Evolutionary conservation across 306 rosid species (phyloP).

Genomic region (Dryas octopetala): DNA sequence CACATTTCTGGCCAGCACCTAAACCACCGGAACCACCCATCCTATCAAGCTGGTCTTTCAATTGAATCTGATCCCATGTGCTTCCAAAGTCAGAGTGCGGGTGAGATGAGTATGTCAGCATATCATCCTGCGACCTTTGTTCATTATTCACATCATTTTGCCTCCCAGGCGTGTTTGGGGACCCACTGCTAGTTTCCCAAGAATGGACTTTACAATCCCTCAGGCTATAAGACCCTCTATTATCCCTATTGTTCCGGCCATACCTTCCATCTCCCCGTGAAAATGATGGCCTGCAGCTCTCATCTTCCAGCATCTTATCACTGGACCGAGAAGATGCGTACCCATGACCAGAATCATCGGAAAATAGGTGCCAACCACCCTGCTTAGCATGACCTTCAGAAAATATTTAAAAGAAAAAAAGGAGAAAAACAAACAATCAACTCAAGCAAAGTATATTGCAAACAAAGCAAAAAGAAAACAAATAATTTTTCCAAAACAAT

Average conservation of each 20-base stretch:
- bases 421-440: slow-evolving; percentile 36
- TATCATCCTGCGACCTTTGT: slow-evolving; percentile 59
- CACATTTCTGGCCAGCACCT: slow-evolving; percentile 57
- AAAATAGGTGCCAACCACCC: slow-evolving; percentile 83
- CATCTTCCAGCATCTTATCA: slow-evolving; percentile 76
- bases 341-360: slow-evolving; percentile 85
- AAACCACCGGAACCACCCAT: slow-evolving; percentile 54
- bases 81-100: slow-evolving; percentile 58
- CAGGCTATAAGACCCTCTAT: slow-evolving; percentile 60
- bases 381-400: slow-evolving; percentile 95
- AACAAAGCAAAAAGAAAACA: slow-evolving; percentile 16
- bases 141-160: slow-evolving; percentile 49
- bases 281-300: slow-evolving; percentile 47
- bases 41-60: slow-evolving; percentile 76
- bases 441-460: slow-evolving; percentile 42
- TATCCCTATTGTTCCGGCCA: slow-evolving; percentile 66
- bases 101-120: slow-evolving; percentile 47
- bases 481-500: background rate
- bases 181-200: slow-evolving; percentile 57
- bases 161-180: slow-evolving; percentile 52
- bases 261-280: slow-evolving; percentile 76
- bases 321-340: slow-evolving; percentile 64
- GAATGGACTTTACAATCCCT: slow-evolving; percentile 74
- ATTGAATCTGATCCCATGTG: slow-evolving; percentile 66
- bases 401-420: slow-evolving; percentile 34